Evolutionary conservation across 2,329 filamentous ascomycete species (phyloP), one percentile per base, ranked within the genome.

Genomic region (Lithohypha guttulata): DNA sequence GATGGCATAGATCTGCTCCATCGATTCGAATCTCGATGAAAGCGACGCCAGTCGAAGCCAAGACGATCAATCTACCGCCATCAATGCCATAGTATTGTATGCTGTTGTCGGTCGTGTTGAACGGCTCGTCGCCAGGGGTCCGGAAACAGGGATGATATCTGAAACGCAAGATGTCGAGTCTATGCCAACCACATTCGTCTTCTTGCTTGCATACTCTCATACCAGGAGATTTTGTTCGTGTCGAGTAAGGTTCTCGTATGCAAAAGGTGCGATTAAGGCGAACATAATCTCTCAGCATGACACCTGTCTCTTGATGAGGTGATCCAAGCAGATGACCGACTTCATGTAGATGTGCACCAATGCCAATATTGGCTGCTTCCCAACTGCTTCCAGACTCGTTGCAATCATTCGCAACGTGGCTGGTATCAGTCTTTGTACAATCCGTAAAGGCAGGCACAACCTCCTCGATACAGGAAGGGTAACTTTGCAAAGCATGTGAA

Each of bases 351-450:
- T 96, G 89, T 7, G 85, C 87, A 6, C 89, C 89, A 48, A 96
- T 93, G 20, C 87, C 87, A 44, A 94, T 81, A 51, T 89, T 93
- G 18, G 84, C 86, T n/a, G 86, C 79, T 58, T 96, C 89, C 89
- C 89, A 96, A 32, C 79, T 91, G 55, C 84, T 93, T 17, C 87
- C 87, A 5, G 79, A 80, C 49, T 94, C 84, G 51, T 82, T 81
- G 58, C 78, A 84, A 56, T 93, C 84, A 53, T 95, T 94, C 11
- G 82, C 81, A 25, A 94, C 77, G 51, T 74, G 73, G 26, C 76
- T 73, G 7, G 79, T 83, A 55, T 96, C 84, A 0, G 86, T 95
- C 21, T 80, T 77, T 2, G 87, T 94, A 59, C 86, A 94, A 59
- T 96, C 87, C 11, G 76, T 81, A 53, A 96, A 93, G 4, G 86